Percentiles rank a stretch among this genome's conserved stretches.
Evolutionary conservation across 1,284 basidiomycete genomes (phyloP).

Genomic region (Pulchroboletus neoregius): DNA sequence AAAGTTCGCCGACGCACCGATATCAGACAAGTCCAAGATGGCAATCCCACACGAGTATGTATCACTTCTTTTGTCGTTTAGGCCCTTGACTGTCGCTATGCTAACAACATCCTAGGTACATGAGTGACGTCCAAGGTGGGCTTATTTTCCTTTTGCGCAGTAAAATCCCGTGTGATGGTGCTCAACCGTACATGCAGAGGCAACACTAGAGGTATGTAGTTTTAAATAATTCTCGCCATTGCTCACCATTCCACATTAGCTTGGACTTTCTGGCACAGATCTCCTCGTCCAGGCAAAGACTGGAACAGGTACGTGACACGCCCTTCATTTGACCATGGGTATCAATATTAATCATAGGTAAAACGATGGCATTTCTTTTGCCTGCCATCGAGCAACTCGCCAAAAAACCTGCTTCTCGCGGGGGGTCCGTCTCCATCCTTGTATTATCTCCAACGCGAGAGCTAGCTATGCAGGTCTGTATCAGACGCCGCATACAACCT

Average conservation of each 20-base stretch:
- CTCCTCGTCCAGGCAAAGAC: slow-evolving; percentile 48
- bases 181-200: slow-evolving; percentile 20
- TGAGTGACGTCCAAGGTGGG: slow-evolving; percentile 43
- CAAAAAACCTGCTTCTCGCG: slow-evolving; percentile 22
- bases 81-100: slow-evolving; percentile 13
- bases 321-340: background rate
- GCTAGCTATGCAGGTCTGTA: slow-evolving; percentile 73
- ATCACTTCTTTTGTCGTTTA: slow-evolving; percentile 1
- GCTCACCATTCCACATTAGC: slow-evolving; percentile 25
- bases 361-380: slow-evolving; percentile 87
- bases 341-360: slow-evolving; percentile 46
- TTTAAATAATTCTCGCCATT: background rate
- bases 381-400: slow-evolving; percentile 78
- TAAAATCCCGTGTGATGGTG: slow-evolving; percentile 2
- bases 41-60: slow-evolving; percentile 42
- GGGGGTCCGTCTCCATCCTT: slow-evolving; percentile 43
- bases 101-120: slow-evolving; percentile 28
- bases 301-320: slow-evolving; percentile 36
- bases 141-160: slow-evolving; percentile 1
- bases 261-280: slow-evolving; percentile 36
- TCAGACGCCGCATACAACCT: background rate
- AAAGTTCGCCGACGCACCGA: slow-evolving; percentile 29
- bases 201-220: slow-evolving; percentile 35
- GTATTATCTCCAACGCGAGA: slow-evolving; percentile 88
- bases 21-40: slow-evolving; percentile 33